Base-by-base conservation (phyloP, 768 basidiomycete genomes). In the Coprinopsis marcescibilis region DNA sequence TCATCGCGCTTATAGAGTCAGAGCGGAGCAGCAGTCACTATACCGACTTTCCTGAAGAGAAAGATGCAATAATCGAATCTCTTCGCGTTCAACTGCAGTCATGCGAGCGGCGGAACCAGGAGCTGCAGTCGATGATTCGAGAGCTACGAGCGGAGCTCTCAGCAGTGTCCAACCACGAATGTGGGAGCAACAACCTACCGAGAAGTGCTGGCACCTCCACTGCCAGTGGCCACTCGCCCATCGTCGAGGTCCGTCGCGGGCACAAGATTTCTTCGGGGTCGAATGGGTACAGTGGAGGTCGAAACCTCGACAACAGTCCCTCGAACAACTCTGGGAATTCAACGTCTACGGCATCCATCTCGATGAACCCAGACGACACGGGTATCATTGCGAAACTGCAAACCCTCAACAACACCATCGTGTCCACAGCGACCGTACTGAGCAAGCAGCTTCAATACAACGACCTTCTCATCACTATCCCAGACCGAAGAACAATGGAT, bases 401-500 rank as follows among this genome's bases (percentile, higher is more conserved):
- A 10, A 27, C 24, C 23, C 14, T 49, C 10, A 49, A 48, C 40
- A 43, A 25, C 42, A 27, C 24, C 11, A 29, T 49, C 19, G 25
- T 44, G 19, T 10, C 35, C 8, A 44, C 43, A 1, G 48, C 48
- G 2, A 26, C 32, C 25, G 38, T 25, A n/a, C 43, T 49, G 30
- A 27, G 34, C 33, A 43, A 39, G 32, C 30, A 20, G 7, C 33
- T 49, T 2, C 34, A 43, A 7, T 49, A 49, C 48, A 49, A 49
- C 34, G 41, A 49, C 48, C 41, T 27, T 17, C 43, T 49, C 42
- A 5, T 49, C 11, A 49, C 41, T 24, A 25, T 49, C 19, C 46
- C 46, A n/a, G 48, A 49, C 33, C 41, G 48, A 14, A 25, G 43
- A 24, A 39, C 19, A 2, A 19, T 49, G 15, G 48, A 49, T 19